Percentiles rank a stretch among this genome's conserved stretches.
Evolutionary conservation across 2,329 filamentous ascomycete genomes (phyloP).

Genomic region (Fusarium sp.): DNA sequence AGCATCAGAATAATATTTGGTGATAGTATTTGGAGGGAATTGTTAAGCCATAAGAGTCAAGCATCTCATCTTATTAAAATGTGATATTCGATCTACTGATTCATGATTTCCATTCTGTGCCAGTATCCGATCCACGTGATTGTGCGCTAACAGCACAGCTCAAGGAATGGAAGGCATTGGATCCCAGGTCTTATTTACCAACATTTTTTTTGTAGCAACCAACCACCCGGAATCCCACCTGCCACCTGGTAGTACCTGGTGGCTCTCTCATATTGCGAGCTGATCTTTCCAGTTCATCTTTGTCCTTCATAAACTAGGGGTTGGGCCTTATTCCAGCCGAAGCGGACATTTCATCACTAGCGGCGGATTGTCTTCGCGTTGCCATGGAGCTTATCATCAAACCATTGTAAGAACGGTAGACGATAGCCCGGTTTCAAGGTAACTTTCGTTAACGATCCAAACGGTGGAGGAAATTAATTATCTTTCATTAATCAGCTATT

Average conservation of each 20-base stretch:
- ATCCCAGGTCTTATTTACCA: constrained; percentile 15
- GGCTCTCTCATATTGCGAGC: constrained; percentile 18
- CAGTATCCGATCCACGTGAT: background rate
- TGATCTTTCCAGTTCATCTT: constrained; percentile 16
- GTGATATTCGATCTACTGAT: background rate
- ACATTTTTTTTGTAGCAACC: constrained; percentile 10
- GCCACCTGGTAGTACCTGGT: constrained; percentile 2
- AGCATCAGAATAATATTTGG: constrained; percentile 23
- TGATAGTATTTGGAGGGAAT: background rate
- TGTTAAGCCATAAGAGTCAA: constrained; percentile 1
- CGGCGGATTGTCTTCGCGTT: constrained; percentile 19
- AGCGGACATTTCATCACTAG: constrained; percentile 15
- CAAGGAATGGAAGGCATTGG: constrained; percentile 1
- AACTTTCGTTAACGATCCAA: constrained; percentile 12
- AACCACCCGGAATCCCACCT: constrained; percentile 17
- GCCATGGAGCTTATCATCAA: constrained; percentile 12
- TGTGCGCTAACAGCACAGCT: background rate
- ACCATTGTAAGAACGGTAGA: constrained; percentile 14
- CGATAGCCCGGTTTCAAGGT: constrained; percentile 19
- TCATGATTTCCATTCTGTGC: constrained; percentile 1
- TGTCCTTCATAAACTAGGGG: constrained; percentile 29
- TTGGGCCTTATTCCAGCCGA: constrained; percentile 15
- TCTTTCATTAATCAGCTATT: background rate
- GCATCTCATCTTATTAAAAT: constrained; percentile 22
- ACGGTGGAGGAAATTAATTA: background rate